phyloP scores from a whole-genome alignment of 2,329 filamentous ascomycete genomes.

The Cladophialophora yegresii region DNA sequence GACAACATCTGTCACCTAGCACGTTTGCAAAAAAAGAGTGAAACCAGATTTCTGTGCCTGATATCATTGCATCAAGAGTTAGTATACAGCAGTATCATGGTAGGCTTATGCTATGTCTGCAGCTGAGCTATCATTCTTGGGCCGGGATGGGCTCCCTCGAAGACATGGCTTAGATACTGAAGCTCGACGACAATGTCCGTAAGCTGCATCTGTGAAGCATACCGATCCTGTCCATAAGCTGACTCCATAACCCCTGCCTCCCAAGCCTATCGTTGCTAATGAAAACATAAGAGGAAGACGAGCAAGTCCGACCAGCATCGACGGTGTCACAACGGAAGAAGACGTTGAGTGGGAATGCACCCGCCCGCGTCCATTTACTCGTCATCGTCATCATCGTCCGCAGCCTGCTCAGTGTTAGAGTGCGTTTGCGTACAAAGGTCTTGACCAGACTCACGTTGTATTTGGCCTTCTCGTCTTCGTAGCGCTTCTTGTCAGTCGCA shows the following conservation, averaged over 20 bases:
- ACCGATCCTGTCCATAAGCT: constrained; percentile 24
- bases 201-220: constrained; percentile 27
- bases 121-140: constrained; percentile 20
- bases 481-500: constrained; percentile 96
- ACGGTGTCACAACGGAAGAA: constrained; percentile 15
- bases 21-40: background rate
- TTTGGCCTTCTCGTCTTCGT: constrained; percentile 94
- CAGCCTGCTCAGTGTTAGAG: constrained; percentile 1
- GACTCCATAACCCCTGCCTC: constrained; percentile 33
- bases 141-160: constrained; percentile 7
- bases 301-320: constrained; percentile 12
- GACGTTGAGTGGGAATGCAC: constrained; percentile 5
- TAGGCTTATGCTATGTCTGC: constrained; percentile 28
- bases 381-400: constrained; percentile 28
- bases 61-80: constrained; percentile 33
- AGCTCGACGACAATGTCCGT: constrained; percentile 20
- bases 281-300: constrained; percentile 31
- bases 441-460: constrained; percentile 67
- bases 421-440: background rate
- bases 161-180: constrained; percentile 7
- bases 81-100: constrained; percentile 33
- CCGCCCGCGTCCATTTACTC: constrained; percentile 21
- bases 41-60: constrained; percentile 14
- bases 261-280: constrained; percentile 31
- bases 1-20: background rate